phyloP scores from a whole-genome alignment of 2,329 filamentous ascomycete species.

The Samsoniella hepiali region DNA sequence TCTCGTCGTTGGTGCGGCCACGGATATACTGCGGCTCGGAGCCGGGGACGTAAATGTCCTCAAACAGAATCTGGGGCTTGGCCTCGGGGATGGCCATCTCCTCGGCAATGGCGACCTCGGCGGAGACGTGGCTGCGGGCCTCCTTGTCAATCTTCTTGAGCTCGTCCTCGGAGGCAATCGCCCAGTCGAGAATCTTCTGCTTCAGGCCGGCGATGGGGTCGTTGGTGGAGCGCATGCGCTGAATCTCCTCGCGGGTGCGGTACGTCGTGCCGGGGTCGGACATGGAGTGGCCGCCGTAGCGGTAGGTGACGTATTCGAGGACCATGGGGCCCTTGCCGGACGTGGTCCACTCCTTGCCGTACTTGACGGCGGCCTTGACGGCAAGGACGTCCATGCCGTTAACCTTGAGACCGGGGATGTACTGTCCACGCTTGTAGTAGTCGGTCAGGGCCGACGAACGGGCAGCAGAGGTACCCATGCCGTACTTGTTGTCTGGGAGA shows the following conservation, averaged over 20 bases:
- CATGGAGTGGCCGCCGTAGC: slow-evolving; percentile 99
- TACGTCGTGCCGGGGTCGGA: slow-evolving; percentile 99
- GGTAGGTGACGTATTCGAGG: slow-evolving; percentile 98
- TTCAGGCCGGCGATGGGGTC: slow-evolving; percentile 97
- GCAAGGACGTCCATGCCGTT: slow-evolving; percentile 99
- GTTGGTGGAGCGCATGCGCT: slow-evolving; percentile 98
- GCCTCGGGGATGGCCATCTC: slow-evolving; percentile 77
- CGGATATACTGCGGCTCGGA: slow-evolving; percentile 85
- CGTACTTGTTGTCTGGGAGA: slow-evolving; percentile 93
- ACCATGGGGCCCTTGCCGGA: slow-evolving; percentile 89
- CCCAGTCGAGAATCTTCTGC: slow-evolving; percentile 97
- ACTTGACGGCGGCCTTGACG: slow-evolving; percentile 92
- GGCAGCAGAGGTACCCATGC: slow-evolving; percentile 96
- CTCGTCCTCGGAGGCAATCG: slow-evolving; percentile 85
- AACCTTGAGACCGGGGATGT: slow-evolving; percentile 98
- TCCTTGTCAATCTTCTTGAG: slow-evolving; percentile 96
- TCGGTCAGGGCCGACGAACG: slow-evolving; percentile 94
- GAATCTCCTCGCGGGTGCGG: slow-evolving; percentile 98
- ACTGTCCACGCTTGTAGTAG: slow-evolving; percentile 99
- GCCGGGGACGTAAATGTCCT: slow-evolving; percentile 93
- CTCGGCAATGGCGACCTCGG: slow-evolving; percentile 88
- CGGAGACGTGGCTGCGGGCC: slow-evolving; percentile 78
- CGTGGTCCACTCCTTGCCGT: slow-evolving; percentile 83
- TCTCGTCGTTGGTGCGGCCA: slow-evolving; percentile 87
- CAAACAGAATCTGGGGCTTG: slow-evolving; percentile 79